Conservation (phyloP, 2,329 filamentous ascomycete genomes). For the Trichophaea hybrida region DNA sequence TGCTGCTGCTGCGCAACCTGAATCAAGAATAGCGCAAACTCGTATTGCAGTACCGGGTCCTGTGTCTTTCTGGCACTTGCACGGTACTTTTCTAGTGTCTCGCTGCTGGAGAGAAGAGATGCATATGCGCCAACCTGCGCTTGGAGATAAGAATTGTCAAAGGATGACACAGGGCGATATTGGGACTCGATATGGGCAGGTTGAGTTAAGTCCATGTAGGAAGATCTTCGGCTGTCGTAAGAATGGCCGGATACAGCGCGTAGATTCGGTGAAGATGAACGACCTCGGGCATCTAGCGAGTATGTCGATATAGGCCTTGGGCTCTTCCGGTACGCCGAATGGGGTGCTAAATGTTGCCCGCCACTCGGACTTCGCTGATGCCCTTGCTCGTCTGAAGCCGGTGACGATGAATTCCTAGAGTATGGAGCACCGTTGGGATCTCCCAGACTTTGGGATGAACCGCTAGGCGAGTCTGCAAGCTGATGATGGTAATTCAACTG, state of each 20-base stretch:
- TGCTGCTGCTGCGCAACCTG: constrained; percentile 62
- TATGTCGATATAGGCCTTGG: constrained; percentile 19
- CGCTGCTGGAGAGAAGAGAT: constrained; percentile 75
- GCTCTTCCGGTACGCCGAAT: constrained; percentile 10
- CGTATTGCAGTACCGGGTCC: constrained; percentile 79
- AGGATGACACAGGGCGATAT: constrained; percentile 55
- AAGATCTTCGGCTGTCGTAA: constrained; percentile 37
- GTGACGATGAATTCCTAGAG: constrained; percentile 16
- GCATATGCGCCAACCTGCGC: constrained; percentile 74
- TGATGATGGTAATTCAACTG: constrained; percentile 48
- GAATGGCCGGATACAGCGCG: constrained; percentile 23
- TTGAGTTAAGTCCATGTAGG: constrained; percentile 33
- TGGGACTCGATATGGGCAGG: constrained; percentile 30
- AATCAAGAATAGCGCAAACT: constrained; percentile 89
- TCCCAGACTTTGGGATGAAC: neutral
- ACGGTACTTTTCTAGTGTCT: constrained; percentile 95
- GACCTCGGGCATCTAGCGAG: constrained; percentile 8
- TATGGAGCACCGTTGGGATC: neutral
- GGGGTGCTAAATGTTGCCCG: constrained; percentile 15
- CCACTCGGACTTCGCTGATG: constrained; percentile 11
- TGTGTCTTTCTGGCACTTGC: constrained; percentile 95
- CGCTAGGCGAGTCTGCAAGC: constrained; percentile 28
- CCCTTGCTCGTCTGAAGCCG: constrained; percentile 8
- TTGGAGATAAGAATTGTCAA: constrained; percentile 72
- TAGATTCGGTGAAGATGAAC: constrained; percentile 14